Evolutionary conservation across 768 basidiomycete species (phyloP), one percentile per base, ranked within the genome.

Genomic region (Vararia minispora): DNA sequence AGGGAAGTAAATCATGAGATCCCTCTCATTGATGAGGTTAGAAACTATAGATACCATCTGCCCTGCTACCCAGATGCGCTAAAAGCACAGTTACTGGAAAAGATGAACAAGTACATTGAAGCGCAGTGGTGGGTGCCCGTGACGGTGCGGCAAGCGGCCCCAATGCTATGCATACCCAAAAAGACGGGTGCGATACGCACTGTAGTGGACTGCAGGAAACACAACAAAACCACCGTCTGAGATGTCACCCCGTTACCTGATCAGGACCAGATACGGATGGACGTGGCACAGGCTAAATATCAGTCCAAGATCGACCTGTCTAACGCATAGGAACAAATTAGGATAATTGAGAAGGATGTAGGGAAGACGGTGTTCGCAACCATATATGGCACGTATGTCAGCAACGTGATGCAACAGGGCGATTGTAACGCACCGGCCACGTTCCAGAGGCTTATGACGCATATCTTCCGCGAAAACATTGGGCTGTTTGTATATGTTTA

Each of bases 361-460:
- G 28, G 21, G 1, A 40, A 44, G 0, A 58, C 59, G 0, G 40
- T 58, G 1, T 56, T 64, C 32, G 46, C 58, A 0, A 68, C 59
- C 1, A 60, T 60, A 13, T 58, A 64, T 50, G 35, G 35, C 24
- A 51, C 45, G 1, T 64, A 60, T 40, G 24, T 62, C 1, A 66
- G 64, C 18, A 40, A 49, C 3, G 60, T 63, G 1, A 61, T 66
- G 58, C 70, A 64, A 39, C 60, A 63, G 28, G 66, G 65, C 0
- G 60, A 72, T 36, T 65, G 63, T 32, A 71, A 72, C 43, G 60
- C 62, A 0, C 66, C 63, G 0, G 52, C 64, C 0, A 73, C 67
- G 0, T 73, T 68, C 37, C 70, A 73, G 37, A 26, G 57, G n/a
- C n/a, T n/a, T n/a, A n/a, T n/a, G n/a, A 0, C 43, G 71, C 0